Percentiles rank a stretch among this genome's conserved stretches.
Evolutionary conservation across 2,329 filamentous ascomycete genomes (phyloP).

Genomic region (Dactylella cylindrospora): DNA sequence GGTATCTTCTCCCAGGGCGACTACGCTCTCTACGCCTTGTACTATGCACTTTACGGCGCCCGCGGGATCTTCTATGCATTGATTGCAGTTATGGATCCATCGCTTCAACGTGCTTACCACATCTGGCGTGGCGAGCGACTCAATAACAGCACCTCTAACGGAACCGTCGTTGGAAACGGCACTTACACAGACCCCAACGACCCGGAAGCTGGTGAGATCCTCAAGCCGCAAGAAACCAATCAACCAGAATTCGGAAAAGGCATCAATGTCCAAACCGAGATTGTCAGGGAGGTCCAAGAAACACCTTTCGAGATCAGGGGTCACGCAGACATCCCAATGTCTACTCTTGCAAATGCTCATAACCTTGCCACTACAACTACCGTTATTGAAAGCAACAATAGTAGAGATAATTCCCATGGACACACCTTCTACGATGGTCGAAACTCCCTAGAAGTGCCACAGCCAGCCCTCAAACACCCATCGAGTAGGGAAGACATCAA

Average conservation of each 20-base stretch:
- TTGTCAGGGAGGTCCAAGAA: constrained; percentile 45
- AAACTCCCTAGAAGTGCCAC: constrained; percentile 19
- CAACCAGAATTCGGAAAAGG: constrained; percentile 25
- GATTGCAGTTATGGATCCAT: constrained; percentile 45
- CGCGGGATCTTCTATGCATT: constrained; percentile 46
- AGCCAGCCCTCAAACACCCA: neutral
- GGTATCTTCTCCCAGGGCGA: constrained; percentile 45
- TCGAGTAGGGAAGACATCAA: constrained; percentile 14
- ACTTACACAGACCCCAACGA: constrained; percentile 31
- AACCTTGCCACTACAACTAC: constrained; percentile 17
- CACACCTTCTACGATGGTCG: constrained; percentile 32
- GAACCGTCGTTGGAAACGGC: constrained; percentile 16
- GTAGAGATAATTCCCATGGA: constrained; percentile 5
- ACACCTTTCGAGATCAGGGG: constrained; percentile 10
- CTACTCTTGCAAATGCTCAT: constrained; percentile 9
- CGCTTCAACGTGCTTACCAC: constrained; percentile 42
- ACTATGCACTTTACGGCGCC: constrained; percentile 46
- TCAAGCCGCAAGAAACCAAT: neutral
- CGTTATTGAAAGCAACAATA: constrained; percentile 32
- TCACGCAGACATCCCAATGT: constrained; percentile 24
- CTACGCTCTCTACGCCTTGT: constrained; percentile 45
- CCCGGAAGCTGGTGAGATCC: constrained; percentile 26
- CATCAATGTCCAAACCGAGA: constrained; percentile 46
- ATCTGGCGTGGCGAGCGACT: constrained; percentile 41
- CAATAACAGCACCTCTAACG: constrained; percentile 7